Conservation (phyloP, 768 basidiomycete genomes). For the Russula emetica region DNA sequence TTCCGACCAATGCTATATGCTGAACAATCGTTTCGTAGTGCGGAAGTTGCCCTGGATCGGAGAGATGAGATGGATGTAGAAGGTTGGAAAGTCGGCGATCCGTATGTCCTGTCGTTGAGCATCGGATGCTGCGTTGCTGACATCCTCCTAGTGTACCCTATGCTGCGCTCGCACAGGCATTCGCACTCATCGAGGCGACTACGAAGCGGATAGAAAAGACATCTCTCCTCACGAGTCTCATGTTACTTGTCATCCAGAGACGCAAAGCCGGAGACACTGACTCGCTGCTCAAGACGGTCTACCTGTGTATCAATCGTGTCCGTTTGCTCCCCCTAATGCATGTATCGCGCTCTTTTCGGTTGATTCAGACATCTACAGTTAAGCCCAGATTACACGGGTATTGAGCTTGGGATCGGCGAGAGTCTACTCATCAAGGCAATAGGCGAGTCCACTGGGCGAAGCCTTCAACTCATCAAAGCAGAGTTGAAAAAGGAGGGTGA, state of each 20-base stretch:
- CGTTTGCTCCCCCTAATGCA: conserved; percentile 30
- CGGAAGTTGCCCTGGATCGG: conserved; percentile 59
- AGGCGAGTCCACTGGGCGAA: conserved; percentile 90
- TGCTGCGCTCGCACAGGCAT: conserved; percentile 83
- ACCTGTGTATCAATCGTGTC: conserved; percentile 95
- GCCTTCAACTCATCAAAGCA: conserved; percentile 72
- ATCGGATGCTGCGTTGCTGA: background rate
- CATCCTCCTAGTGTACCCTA: conserved; percentile 73
- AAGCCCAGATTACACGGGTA: conserved; percentile 90
- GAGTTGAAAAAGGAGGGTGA: conserved; percentile 96
- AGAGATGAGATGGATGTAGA: conserved; percentile 68
- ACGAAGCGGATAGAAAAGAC: conserved; percentile 95
- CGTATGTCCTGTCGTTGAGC: conserved; percentile 49
- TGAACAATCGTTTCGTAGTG: conserved; percentile 41
- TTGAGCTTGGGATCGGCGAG: conserved; percentile 96
- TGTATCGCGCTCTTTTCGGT: background rate
- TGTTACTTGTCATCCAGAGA: conserved; percentile 84
- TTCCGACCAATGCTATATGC: background rate
- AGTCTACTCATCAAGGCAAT: conserved; percentile 93
- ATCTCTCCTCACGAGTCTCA: conserved; percentile 79
- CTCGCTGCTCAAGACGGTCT: conserved; percentile 82
- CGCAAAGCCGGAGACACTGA: conserved; percentile 70
- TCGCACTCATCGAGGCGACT: conserved; percentile 86
- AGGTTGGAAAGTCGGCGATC: conserved; percentile 79
- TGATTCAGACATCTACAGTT: conserved; percentile 46